Conservation (phyloP, 768 basidiomycete genomes). For the Daedalea quercina region DNA sequence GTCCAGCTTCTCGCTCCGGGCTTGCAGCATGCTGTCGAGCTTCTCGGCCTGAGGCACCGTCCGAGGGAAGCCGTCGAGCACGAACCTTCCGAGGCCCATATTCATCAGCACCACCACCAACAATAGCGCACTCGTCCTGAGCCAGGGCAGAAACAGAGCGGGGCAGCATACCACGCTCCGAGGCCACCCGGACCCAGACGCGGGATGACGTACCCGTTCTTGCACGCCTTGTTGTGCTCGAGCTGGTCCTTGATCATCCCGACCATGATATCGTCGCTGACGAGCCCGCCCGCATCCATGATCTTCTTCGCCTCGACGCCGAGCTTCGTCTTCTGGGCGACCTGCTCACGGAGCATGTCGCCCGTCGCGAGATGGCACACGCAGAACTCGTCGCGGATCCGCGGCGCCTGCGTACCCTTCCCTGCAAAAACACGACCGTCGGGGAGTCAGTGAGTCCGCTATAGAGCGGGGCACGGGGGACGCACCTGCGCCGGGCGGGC, state of each 20-base stretch:
- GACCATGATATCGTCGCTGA: conserved; percentile 95
- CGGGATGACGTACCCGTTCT: conserved; percentile 80
- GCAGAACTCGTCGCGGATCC: conserved; percentile 87
- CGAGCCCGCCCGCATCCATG: conserved; percentile 95
- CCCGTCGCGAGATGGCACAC: conserved; percentile 98
- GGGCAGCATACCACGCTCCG: not conserved
- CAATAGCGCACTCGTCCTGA: not conserved
- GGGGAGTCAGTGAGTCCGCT: not conserved
- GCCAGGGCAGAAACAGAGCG: not conserved
- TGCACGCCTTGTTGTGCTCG: conserved; percentile 86
- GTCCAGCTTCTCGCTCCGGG: conserved; percentile 82
- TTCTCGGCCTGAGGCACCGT: conserved; percentile 96
- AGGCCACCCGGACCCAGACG: not conserved
- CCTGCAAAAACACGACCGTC: conserved; percentile 38
- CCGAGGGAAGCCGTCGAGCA: conserved; percentile 98
- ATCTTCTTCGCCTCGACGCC: conserved; percentile 94
- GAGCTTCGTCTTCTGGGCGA: conserved; percentile 77
- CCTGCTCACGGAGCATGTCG: conserved; percentile 97
- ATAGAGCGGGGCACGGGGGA: not conserved
- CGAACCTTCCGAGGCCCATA: conserved; percentile 68
- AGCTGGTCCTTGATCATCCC: conserved; percentile 96
- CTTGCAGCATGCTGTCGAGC: conserved; percentile 83
- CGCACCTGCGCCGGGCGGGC: conserved; percentile 95
- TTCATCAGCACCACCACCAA: not conserved
- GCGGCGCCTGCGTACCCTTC: conserved; percentile 97